Evolutionary conservation across 2,329 filamentous ascomycete species (phyloP).

Genomic region (Apiospora kogelbergensis): DNA sequence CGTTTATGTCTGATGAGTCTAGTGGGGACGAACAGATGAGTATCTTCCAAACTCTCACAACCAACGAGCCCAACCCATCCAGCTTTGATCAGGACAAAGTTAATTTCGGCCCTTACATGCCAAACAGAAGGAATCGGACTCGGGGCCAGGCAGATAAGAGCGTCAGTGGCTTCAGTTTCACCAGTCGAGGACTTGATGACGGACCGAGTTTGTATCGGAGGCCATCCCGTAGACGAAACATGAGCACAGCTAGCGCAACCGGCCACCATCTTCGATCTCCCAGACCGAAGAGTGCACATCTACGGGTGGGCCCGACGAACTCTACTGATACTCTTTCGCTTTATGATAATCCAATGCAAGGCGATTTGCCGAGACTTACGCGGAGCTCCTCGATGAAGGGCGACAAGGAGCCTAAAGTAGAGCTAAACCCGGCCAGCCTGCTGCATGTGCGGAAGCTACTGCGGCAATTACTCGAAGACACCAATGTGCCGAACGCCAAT

Average conservation of each 20-base stretch:
- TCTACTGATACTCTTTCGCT: slow-evolving; percentile 52
- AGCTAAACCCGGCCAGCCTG: slow-evolving; percentile 84
- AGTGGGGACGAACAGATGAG: slow-evolving; percentile 91
- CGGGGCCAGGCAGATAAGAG: slow-evolving; percentile 72
- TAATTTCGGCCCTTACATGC: slow-evolving; percentile 70
- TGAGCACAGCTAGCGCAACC: slow-evolving; percentile 82
- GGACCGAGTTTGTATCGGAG: slow-evolving; percentile 55
- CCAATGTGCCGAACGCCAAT: slow-evolving; percentile 66
- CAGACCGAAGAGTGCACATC: slow-evolving; percentile 54
- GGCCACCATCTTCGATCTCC: slow-evolving; percentile 74
- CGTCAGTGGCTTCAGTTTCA: slow-evolving; percentile 67
- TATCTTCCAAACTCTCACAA: slow-evolving; percentile 76
- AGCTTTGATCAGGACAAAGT: slow-evolving; percentile 74
- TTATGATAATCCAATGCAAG: slow-evolving; percentile 43
- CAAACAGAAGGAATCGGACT: slow-evolving; percentile 72
- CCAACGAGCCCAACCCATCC: slow-evolving; percentile 60
- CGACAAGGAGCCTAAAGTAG: slow-evolving; percentile 69
- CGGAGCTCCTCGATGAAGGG: slow-evolving; percentile 83
- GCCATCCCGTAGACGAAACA: slow-evolving; percentile 71
- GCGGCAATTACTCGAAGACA: slow-evolving; percentile 78
- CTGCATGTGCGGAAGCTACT: slow-evolving; percentile 86
- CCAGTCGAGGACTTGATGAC: slow-evolving; percentile 69
- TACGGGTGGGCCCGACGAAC: slow-evolving; percentile 54
- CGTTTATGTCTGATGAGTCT: slow-evolving; percentile 94
- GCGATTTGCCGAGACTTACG: slow-evolving; percentile 54